phyloP scores from a whole-genome alignment of 2,329 filamentous ascomycete genomes.

The Nigrospora oryzae region DNA sequence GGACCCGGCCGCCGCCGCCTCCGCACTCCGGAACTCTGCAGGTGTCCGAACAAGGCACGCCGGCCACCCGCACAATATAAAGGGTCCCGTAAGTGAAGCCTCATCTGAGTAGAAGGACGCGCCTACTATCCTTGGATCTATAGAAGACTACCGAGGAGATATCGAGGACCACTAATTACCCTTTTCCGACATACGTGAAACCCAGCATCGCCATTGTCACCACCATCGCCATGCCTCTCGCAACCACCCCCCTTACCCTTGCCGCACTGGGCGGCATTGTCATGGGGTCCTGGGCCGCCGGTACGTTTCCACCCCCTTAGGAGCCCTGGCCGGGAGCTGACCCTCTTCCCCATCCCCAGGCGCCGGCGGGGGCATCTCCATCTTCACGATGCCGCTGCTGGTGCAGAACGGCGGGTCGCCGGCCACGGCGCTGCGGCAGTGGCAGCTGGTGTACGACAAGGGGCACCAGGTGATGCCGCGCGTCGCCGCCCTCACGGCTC shows the following conservation, averaged over 20 bases:
- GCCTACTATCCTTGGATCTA: too few relatives aligned
- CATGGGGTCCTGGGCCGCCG: not conserved
- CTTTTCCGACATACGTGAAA: too few relatives aligned
- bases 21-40: too few relatives aligned
- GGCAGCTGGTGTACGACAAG: conserved; percentile 27
- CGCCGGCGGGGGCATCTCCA: conserved; percentile 24
- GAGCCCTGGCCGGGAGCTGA: not conserved
- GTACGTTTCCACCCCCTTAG: not conserved
- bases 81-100: too few relatives aligned
- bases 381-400: conserved; percentile 23
- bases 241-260: not conserved
- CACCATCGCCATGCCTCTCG: not conserved
- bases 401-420: conserved; percentile 16
- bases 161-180: too few relatives aligned
- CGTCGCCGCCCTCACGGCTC: conserved; percentile 20
- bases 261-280: not conserved
- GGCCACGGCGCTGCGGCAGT: conserved; percentile 21
- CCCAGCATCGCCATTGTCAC: too few relatives aligned
- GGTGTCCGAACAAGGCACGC: too few relatives aligned
- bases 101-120: too few relatives aligned
- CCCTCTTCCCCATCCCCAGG: conserved; percentile 16
- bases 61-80: too few relatives aligned
- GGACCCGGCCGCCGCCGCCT: too few relatives aligned
- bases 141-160: too few relatives aligned
- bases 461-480: conserved; percentile 28